Percentiles rank a stretch among this genome's conserved stretches.
Conservation (phyloP, 1,139 yeast species). For the Geotrichum macrosporum region DNA sequence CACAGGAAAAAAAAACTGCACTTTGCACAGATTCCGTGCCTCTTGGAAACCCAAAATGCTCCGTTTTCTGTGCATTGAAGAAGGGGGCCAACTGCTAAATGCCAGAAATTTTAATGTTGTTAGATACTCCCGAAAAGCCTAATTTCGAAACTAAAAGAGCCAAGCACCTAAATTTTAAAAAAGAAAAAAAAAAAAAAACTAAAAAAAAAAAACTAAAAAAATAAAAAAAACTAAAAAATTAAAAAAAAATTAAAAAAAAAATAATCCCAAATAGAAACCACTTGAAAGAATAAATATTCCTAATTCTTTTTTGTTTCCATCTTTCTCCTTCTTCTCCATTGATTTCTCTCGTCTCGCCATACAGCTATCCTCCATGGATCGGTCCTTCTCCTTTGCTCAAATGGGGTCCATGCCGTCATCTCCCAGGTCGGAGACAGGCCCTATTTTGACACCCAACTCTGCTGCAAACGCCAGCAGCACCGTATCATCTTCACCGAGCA, state of each 20-base stretch:
- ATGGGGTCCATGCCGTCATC: background rate
- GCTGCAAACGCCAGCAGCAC: background rate
- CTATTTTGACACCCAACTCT: background rate
- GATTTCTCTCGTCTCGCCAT: background rate
- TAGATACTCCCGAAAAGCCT: background rate
- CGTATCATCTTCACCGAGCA: background rate
- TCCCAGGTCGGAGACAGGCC: background rate
- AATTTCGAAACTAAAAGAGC: background rate
- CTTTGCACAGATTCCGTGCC: too few species aligned
- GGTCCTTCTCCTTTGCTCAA: background rate
- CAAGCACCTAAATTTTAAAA: background rate
- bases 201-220: background rate
- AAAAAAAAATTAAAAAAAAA: background rate
- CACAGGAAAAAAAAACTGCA: too few species aligned
- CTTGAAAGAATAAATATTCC: too few species aligned
- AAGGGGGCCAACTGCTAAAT: too few species aligned
- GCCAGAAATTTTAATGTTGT: too few species aligned
- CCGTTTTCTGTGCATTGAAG: too few species aligned
- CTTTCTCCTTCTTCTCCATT: background rate
- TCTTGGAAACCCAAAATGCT: too few species aligned
- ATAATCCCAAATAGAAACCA: background rate
- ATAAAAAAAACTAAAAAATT: background rate
- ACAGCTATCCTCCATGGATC: background rate
- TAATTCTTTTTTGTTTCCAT: background rate
- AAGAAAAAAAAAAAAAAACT: conserved; percentile 1